These are phyloP conservation scores for Kodamaea sp. DNA, from an alignment of 1,139 yeast species.

Conservation along the genomic window DNA sequence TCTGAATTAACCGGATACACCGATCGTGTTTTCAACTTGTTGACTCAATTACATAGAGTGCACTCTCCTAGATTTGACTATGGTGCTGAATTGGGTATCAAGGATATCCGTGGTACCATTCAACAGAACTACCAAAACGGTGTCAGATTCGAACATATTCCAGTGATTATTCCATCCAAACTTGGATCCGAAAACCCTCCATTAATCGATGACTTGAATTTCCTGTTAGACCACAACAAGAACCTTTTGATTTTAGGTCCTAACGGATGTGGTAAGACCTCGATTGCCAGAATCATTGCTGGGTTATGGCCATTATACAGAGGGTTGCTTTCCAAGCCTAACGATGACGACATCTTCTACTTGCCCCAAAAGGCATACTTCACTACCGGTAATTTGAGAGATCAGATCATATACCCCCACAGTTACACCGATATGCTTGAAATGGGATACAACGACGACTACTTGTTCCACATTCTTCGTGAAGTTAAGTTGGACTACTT, in stretches of 20 bases:
- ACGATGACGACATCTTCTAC: constrained; percentile 68
- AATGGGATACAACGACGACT: constrained; percentile 69
- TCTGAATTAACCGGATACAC: constrained; percentile 90
- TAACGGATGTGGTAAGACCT: constrained; percentile 89
- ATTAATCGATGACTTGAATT: constrained; percentile 59
- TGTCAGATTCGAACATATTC: constrained; percentile 77
- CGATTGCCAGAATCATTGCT: constrained; percentile 80
- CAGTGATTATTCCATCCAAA: constrained; percentile 73
- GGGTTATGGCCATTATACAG: constrained; percentile 91
- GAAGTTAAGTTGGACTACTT: constrained; percentile 83
- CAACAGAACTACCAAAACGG: constrained; percentile 75
- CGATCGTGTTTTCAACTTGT: constrained; percentile 75
- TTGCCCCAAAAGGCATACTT: constrained; percentile 84
- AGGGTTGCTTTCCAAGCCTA: constrained; percentile 82
- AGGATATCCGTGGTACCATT: constrained; percentile 75
- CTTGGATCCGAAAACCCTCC: constrained; percentile 56
- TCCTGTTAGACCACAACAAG: constrained; percentile 66
- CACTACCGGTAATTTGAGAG: constrained; percentile 77
- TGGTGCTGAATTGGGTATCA: constrained; percentile 54
- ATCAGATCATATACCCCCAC: constrained; percentile 84
- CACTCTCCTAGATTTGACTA: constrained; percentile 70
- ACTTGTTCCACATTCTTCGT: constrained; percentile 64
- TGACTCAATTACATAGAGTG: constrained; percentile 77
- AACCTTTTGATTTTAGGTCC: constrained; percentile 81
- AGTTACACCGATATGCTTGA: constrained; percentile 77